Evolutionary conservation across 1,284 basidiomycete genomes (phyloP), one percentile per base, ranked within the genome.

Genomic region (Abortiporus biennis): DNA sequence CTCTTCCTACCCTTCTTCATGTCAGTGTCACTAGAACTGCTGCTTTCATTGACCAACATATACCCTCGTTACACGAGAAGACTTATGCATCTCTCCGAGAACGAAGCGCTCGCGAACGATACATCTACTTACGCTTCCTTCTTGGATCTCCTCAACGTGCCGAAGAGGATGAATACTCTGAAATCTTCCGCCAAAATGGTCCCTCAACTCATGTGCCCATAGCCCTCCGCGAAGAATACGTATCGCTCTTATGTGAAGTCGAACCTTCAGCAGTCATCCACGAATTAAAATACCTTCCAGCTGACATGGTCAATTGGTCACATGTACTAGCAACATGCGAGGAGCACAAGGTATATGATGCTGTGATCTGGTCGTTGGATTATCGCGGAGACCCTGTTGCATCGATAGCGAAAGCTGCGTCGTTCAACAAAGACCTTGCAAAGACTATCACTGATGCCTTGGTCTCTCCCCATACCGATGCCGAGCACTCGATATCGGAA

Each of bases 351-450:
- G 78, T 81, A 4, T 85, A 77, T 51, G 83, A 92, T 46, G 90
- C 85, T 2, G 80, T 88, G 17, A 66, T 98, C 2, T 98, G 94
- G 94, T 74, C 81, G 1, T 63, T 85, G 38, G 78, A 92, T 54
- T 73, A 74, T 47, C 68, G 67, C 19, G 87, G 84, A 1, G 68
- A 78, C 38, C 76, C 84, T 1, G 65, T 67, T 25, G 72, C 73
- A 21, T 88, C 92, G 3, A 72, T 96, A 23, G 59, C 66, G 29
- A 86, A 81, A 48, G 74, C 83, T 0, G 80, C 81, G 30, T 55
- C 55, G 0, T 84, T 84, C 47, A 76, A 86, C 44, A 72, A 76
- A 43, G 59, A 58, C 13, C 60, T 85, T 41, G 78, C 79, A 0
- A 64, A 68, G 2, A 62, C 67, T 15, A 57, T 93, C 13, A 65